Evolutionary conservation across 805 yeast species (phyloP), one percentile per base, ranked within the genome.

Genomic region (Priceomyces castillae): DNA sequence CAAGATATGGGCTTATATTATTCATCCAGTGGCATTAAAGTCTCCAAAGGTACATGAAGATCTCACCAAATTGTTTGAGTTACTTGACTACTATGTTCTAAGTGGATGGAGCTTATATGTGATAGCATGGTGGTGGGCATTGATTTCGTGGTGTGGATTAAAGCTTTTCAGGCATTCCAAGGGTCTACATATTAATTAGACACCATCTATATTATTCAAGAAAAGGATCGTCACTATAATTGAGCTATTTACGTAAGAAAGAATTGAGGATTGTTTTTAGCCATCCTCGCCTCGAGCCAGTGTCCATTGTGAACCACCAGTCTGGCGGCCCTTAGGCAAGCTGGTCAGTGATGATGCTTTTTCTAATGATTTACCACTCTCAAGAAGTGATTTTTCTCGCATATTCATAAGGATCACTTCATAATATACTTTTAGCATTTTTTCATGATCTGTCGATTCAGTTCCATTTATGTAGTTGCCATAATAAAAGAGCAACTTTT

Each of bases 261-360:
- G 25, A 22, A n/a, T n/a, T n/a, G n/a, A n/a, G n/a, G n/a, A n/a
- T n/a, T n/a, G n/a, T n/a, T 35, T 34, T 34, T 28, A 23, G 31
- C 95, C 96, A 43, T 67, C 79, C 59, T 90, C 98, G 1, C 96
- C 96, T 53, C 97, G 70, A 0, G 71, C 47, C n/a, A 65, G 57
- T 1, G 85, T 84, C 98, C 97, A 90, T 37, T 73, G 84, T 0
- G 70, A 74, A 3, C 78, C 71, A 0, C 97, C 97, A 39, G 90
- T 82, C 57, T 86, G 84, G 44, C 97, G 64, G 0, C 90, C 85
- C 20, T 59, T 57, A 2, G 58, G 46, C 33, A 60, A 54, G 1
- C 46, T 46, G 4, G 46, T 11, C 28, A 46, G 58, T 19, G 74
- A 31, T 50, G 56, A 34, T 2, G 54, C 37, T 9, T 43, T 40